phyloP scores from a whole-genome alignment of 2,329 filamentous ascomycete genomes.

The Aspergillus sp. region DNA sequence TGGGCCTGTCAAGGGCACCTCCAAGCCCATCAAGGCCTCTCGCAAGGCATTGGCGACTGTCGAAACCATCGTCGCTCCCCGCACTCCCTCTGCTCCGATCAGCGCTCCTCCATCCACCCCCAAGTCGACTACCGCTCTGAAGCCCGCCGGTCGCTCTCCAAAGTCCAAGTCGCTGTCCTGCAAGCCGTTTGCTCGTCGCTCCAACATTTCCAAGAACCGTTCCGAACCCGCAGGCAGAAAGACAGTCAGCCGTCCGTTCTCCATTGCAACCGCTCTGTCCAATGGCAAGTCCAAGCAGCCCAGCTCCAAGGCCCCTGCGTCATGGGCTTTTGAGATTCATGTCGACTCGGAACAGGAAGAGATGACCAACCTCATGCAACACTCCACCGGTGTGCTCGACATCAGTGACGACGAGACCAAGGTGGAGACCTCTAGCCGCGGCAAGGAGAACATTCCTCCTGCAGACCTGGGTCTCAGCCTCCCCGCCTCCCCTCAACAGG shows the following conservation, averaged over 20 bases:
- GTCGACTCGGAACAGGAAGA: slow-evolving; percentile 88
- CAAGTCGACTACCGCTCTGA: slow-evolving; percentile 52
- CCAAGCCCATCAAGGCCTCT: slow-evolving; percentile 50
- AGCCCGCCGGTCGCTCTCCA: slow-evolving; percentile 77
- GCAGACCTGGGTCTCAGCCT: slow-evolving; percentile 55
- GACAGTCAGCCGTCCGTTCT: slow-evolving; percentile 62
- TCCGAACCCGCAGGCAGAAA: slow-evolving; percentile 58
- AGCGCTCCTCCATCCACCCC: slow-evolving; percentile 32
- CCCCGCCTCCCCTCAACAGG: slow-evolving; percentile 18
- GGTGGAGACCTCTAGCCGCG: slow-evolving; percentile 48
- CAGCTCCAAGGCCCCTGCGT: slow-evolving; percentile 42
- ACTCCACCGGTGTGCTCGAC: slow-evolving; percentile 80
- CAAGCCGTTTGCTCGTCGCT: slow-evolving; percentile 64
- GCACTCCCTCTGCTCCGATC: slow-evolving; percentile 17
- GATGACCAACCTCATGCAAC: slow-evolving; percentile 87
- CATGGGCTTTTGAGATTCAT: slow-evolving; percentile 91
- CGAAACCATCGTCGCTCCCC: slow-evolving; percentile 14
- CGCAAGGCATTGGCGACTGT: slow-evolving; percentile 29
- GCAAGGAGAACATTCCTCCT: slow-evolving; percentile 93
- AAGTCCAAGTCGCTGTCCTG: slow-evolving; percentile 67
- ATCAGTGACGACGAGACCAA: slow-evolving; percentile 77
- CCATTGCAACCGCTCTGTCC: slow-evolving; percentile 69
- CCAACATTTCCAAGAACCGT: slow-evolving; percentile 60
- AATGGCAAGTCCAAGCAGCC: slow-evolving; percentile 50
- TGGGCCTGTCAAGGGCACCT: slow-evolving; percentile 25